Conservation (phyloP, 495 filamentous ascomycete genomes). For the Daldinia concentrica region DNA sequence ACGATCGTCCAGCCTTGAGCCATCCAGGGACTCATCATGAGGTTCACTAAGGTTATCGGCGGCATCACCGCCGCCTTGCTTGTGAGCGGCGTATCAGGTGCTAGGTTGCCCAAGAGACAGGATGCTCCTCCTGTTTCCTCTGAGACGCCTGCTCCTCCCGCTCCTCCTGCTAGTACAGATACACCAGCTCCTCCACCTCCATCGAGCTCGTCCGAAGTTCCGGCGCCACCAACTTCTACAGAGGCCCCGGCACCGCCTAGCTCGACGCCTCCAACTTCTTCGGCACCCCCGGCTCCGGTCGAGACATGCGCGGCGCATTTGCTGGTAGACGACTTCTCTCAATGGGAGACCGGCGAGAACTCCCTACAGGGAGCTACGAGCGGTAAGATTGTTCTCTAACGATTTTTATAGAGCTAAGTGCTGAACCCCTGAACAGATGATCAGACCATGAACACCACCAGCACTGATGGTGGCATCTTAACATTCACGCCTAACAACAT, state of each 20-base stretch:
- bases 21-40: conserved; percentile 35
- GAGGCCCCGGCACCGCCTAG: not conserved
- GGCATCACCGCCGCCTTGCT: conserved; percentile 42
- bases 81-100: conserved; percentile 38
- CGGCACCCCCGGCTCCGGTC: conserved; percentile 21
- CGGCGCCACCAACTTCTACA: not conserved
- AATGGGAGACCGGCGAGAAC: conserved; percentile 61
- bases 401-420: not conserved
- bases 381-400: conserved; percentile 52
- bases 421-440: conserved; percentile 56
- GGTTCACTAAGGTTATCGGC: conserved; percentile 38
- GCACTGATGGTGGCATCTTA: conserved; percentile 56
- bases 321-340: conserved; percentile 66
- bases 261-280: not conserved
- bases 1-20: conserved; percentile 33
- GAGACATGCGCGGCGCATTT: conserved; percentile 61
- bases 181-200: conserved; percentile 16
- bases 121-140: conserved; percentile 17
- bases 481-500: conserved; percentile 60
- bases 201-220: not conserved
- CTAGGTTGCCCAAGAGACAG: conserved; percentile 30
- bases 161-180: conserved; percentile 2
- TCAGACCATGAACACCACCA: conserved; percentile 61
- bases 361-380: conserved; percentile 57
- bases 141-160: conserved; percentile 2